Evolutionary conservation across 2,329 filamentous ascomycete genomes (phyloP).

Genomic region (Venturia nashicola): DNA sequence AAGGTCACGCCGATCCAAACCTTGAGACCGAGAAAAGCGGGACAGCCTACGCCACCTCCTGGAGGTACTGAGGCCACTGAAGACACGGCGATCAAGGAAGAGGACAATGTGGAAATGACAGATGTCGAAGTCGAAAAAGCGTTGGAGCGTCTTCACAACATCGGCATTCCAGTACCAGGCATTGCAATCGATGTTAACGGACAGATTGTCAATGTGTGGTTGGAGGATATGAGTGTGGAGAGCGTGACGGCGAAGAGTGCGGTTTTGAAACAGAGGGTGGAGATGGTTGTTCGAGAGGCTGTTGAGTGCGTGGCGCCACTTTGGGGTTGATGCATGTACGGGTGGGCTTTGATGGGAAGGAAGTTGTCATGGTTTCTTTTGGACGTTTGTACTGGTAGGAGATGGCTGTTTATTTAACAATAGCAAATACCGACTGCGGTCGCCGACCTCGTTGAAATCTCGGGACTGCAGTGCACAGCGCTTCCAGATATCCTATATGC

Average conservation of each 20-base stretch:
- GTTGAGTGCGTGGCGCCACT: constrained; percentile 57
- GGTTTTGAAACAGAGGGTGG: constrained; percentile 70
- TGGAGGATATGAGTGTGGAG: constrained; percentile 86
- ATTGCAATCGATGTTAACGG: constrained; percentile 59
- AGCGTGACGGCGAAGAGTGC: constrained; percentile 48
- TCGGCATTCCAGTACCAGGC: constrained; percentile 85
- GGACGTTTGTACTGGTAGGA: too few species aligned
- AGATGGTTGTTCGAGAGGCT: constrained; percentile 79
- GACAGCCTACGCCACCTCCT: constrained; percentile 15
- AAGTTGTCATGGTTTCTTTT: too few species aligned
- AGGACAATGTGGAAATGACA: constrained; percentile 13
- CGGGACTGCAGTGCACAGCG: too few species aligned
- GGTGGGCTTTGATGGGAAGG: too few species aligned
- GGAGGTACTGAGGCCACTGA: not conserved
- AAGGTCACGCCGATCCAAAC: constrained; percentile 64
- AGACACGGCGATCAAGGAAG: not conserved
- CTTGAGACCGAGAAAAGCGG: constrained; percentile 37
- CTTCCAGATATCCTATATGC: too few species aligned
- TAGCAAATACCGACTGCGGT: too few species aligned
- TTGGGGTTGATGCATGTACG: not conserved
- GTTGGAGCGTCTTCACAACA: constrained; percentile 62
- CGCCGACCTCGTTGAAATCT: too few species aligned
- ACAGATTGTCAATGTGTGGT: constrained; percentile 62
- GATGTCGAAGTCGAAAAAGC: constrained; percentile 34
- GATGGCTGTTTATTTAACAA: too few species aligned